Conservation (phyloP, 2,329 filamentous ascomycete genomes). For the Colletotrichum nymphaeae region DNA sequence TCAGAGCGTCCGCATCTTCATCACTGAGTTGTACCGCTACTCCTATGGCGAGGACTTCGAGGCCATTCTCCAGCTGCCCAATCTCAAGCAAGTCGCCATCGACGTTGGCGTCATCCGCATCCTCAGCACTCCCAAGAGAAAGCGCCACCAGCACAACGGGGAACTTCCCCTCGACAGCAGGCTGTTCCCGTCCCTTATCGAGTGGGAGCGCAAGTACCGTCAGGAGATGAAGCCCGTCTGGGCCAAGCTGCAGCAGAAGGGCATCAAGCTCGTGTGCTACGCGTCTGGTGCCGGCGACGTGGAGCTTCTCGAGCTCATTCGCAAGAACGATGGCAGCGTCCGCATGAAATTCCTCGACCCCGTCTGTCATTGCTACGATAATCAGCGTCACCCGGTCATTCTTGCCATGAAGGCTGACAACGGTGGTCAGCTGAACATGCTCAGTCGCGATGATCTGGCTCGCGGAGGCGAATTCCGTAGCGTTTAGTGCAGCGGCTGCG, state of each 20-base stretch:
- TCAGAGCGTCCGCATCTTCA: background rate
- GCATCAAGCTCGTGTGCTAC: background rate
- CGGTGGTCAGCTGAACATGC: background rate
- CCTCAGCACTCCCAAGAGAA: background rate
- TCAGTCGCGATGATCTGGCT: background rate
- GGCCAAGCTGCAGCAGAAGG: background rate
- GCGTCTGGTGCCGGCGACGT: background rate
- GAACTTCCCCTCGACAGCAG: background rate
- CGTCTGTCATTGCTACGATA: background rate
- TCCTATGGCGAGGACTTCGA: background rate
- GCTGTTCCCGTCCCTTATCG: background rate
- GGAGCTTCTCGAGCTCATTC: slow-evolving; percentile 3
- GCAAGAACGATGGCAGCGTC: background rate
- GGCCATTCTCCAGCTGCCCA: background rate
- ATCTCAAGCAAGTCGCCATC: background rate
- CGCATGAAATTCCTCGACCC: slow-evolving; percentile 6
- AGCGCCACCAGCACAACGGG: background rate
- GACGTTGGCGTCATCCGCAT: background rate
- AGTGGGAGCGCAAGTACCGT: background rate
- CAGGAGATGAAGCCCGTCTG: background rate
- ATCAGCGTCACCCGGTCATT: background rate
- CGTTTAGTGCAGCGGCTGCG: background rate
- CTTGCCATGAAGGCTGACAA: background rate
- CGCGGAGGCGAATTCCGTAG: background rate
- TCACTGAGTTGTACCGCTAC: background rate